phyloP scores from a whole-genome alignment of 2,329 filamentous ascomycete species.

The Aphanocladium album region DNA sequence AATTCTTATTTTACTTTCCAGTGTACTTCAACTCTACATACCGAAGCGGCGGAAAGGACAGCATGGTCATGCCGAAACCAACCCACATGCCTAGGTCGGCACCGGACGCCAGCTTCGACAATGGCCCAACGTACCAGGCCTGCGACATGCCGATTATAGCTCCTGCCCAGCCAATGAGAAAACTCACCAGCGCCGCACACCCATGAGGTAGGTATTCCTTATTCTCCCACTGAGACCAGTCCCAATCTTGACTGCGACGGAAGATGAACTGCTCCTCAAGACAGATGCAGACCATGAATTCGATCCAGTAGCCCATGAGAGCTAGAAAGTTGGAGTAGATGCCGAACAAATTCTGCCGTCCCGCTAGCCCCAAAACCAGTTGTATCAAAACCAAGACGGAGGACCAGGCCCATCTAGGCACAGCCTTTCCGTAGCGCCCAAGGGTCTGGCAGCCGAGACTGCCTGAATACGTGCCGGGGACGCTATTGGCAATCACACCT shows the following conservation, averaged over 20 bases:
- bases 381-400: slow-evolving; percentile 49
- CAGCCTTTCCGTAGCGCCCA: slow-evolving; percentile 44
- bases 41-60: slow-evolving; percentile 24
- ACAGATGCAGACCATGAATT: slow-evolving; percentile 46
- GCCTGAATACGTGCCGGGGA: slow-evolving; percentile 52
- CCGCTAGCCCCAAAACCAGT: slow-evolving; percentile 50
- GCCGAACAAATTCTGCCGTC: slow-evolving; percentile 47
- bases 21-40: slow-evolving; percentile 24
- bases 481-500: slow-evolving; percentile 50
- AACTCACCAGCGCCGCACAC: slow-evolving; percentile 39
- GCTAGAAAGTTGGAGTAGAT: slow-evolving; percentile 50
- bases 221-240: slow-evolving; percentile 43
- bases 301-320: slow-evolving; percentile 52
- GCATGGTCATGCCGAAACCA: slow-evolving; percentile 60
- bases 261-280: slow-evolving; percentile 41
- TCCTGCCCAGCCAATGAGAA: slow-evolving; percentile 41
- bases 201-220: slow-evolving; percentile 39
- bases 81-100: slow-evolving; percentile 48
- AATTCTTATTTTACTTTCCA: not conserved
- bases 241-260: slow-evolving; percentile 34
- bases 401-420: slow-evolving; percentile 51
- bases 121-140: slow-evolving; percentile 54
- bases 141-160: slow-evolving; percentile 54
- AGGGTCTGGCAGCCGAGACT: slow-evolving; percentile 56
- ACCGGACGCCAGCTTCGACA: slow-evolving; percentile 49